Evolutionary conservation across 495 filamentous ascomycete genomes (phyloP).

Genomic region (Staphylotrichum tortipilum): DNA sequence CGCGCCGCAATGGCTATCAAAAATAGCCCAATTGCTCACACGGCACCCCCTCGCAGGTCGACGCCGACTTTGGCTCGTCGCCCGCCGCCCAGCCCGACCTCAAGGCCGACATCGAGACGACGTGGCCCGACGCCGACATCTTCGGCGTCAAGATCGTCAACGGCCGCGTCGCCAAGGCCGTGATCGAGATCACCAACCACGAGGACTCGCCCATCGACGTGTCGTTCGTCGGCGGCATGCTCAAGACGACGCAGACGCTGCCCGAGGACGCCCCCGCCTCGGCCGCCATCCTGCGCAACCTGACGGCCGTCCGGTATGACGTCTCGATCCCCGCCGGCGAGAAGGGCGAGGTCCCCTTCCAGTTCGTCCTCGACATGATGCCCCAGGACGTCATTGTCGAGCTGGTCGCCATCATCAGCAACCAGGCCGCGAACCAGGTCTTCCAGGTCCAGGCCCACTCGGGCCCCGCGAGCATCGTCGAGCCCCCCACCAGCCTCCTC

Average conservation of each 20-base stretch:
- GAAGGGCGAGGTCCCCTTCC: conserved; percentile 67
- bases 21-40: conserved; percentile 4
- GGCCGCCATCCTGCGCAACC: conserved; percentile 63
- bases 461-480: conserved; percentile 80
- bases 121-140: conserved; percentile 82
- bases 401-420: conserved; percentile 61
- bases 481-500: conserved; percentile 85
- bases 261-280: conserved; percentile 43
- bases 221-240: conserved; percentile 66
- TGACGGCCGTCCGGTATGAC: conserved; percentile 68
- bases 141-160: conserved; percentile 96
- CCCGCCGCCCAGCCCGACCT: conserved; percentile 47
- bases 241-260: conserved; percentile 48
- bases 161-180: conserved; percentile 72
- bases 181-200: conserved; percentile 75
- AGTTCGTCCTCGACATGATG: conserved; percentile 84
- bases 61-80: conserved; percentile 23
- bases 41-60: not conserved
- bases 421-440: conserved; percentile 49
- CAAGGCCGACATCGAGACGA: conserved; percentile 63
- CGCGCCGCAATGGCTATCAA: too few relatives aligned
- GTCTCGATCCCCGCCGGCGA: conserved; percentile 69
- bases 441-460: conserved; percentile 78
- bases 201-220: conserved; percentile 70
- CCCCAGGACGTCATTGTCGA: conserved; percentile 79